Evolutionary conservation across 306 rosid species (phyloP).

Genomic region (Vigna reflexopilosa): DNA sequence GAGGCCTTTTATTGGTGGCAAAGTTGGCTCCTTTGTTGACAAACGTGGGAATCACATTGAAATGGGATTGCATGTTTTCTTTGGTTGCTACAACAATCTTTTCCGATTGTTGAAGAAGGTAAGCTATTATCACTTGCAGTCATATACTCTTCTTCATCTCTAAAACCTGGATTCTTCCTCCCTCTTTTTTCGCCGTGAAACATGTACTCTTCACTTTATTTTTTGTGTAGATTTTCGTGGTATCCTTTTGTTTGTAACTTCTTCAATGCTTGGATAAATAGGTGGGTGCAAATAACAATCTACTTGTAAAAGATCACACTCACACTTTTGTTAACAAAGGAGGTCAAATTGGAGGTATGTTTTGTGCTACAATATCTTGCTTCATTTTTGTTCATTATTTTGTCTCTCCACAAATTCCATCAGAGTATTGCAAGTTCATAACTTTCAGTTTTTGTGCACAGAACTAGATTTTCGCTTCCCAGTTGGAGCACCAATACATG

Average conservation of each 20-base stretch:
- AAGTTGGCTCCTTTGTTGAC: slow-evolving; percentile 98
- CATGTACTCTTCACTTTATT: slow-evolving; percentile 24
- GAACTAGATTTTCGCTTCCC: slow-evolving; percentile 99
- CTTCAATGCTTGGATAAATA: slow-evolving; percentile 47
- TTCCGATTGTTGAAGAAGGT: slow-evolving; percentile 98
- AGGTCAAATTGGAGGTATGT: slow-evolving; percentile 92
- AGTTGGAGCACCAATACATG: slow-evolving; percentile 92
- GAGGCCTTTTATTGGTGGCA: slow-evolving; percentile 89
- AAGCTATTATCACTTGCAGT: slow-evolving; percentile 36
- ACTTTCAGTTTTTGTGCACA: slow-evolving; percentile 55
- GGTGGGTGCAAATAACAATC: slow-evolving; percentile 92
- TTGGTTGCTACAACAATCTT: slow-evolving; percentile 97
- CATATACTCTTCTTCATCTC: slow-evolving; percentile 20
- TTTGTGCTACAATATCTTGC: slow-evolving; percentile 40
- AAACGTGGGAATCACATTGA: slow-evolving; percentile 91
- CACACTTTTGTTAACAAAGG: slow-evolving; percentile 96
- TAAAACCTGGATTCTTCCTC: not conserved
- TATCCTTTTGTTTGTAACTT: slow-evolving; percentile 17
- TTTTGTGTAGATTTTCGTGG: slow-evolving; percentile 1
- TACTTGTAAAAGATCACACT: slow-evolving; percentile 94
- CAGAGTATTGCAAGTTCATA: slow-evolving; percentile 21
- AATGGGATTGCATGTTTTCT: slow-evolving; percentile 99
- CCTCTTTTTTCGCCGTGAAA: slow-evolving; percentile 5
- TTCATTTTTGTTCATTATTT: slow-evolving; percentile 23
- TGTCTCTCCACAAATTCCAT: slow-evolving; percentile 24